Conservation (phyloP, 2,329 filamentous ascomycete species). For the Ophiostoma angusticollis region DNA sequence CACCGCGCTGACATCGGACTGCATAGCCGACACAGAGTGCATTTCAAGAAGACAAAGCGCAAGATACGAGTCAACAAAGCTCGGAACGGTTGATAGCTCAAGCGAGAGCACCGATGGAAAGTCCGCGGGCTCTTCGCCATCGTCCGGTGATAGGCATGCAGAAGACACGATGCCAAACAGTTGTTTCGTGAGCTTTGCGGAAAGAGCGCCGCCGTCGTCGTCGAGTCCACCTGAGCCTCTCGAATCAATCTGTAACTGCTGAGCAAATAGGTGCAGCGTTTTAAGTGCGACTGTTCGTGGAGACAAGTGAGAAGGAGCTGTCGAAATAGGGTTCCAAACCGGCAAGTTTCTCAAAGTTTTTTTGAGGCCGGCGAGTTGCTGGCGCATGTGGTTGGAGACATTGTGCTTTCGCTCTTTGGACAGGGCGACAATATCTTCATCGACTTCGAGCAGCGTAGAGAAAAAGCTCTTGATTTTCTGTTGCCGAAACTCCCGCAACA, state of each 20-base stretch:
- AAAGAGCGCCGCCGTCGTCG: constrained; percentile 31
- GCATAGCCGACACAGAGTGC: constrained; percentile 35
- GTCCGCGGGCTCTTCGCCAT: constrained; percentile 15
- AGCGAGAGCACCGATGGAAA: background rate
- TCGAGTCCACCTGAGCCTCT: constrained; percentile 20
- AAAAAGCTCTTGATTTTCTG: constrained; percentile 45
- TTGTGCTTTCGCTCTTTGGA: constrained; percentile 54
- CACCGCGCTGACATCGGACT: constrained; percentile 26
- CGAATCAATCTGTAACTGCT: constrained; percentile 35
- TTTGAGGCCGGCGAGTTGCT: constrained; percentile 42
- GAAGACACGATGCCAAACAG: constrained; percentile 33
- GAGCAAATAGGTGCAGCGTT: constrained; percentile 44
- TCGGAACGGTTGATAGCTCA: constrained; percentile 21
- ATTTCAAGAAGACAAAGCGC: constrained; percentile 39
- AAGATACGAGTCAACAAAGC: constrained; percentile 30
- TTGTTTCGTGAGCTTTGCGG: constrained; percentile 32
- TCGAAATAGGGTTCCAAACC: constrained; percentile 44
- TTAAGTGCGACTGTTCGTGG: constrained; percentile 52
- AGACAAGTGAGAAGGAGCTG: constrained; percentile 30
- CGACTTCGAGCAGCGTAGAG: constrained; percentile 36
- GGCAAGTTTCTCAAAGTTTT: constrained; percentile 36
- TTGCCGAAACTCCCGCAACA: constrained; percentile 39
- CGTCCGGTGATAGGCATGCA: constrained; percentile 18
- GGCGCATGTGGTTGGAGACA: constrained; percentile 52
- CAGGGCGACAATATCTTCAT: constrained; percentile 46